Evolutionary conservation across 1,284 basidiomycete species (phyloP), one percentile per base, ranked within the genome.

Genomic region (Melanopsichium pennsylvanicum): DNA sequence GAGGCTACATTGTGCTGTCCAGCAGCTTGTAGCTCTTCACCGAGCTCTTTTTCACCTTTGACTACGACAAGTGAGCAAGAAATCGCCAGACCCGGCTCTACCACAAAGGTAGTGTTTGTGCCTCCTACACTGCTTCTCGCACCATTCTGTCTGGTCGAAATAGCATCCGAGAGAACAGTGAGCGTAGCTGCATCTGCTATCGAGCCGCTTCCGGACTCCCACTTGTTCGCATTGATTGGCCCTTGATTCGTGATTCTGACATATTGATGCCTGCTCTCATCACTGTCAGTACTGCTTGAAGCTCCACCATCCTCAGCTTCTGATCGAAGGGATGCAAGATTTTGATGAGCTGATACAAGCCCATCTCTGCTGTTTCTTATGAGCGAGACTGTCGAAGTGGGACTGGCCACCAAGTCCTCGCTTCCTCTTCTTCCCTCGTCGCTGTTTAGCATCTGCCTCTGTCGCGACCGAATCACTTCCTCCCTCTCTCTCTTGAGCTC

Each of bases 111-210:
- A 11, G 48, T 59, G 21, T 41, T 59, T 15, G 46, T 44, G 5
- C 37, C 42, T 5, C 45, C 46, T 9, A 41, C 43, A 22, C 19
- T 51, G 25, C 18, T 34, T 5, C 34, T 19, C 2, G 18, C n/a
- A 1, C 41, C 15, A 9, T 13, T 9, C 12, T 25, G 32, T 1
- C 0, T 23, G 27, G 6, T n/a, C 4, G 29, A 8, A 6, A 41
- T 18, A 12, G 41, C 48, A 13, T 52, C 22, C 11, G 52, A 52
- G n/a, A 58, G 46, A 4, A 56, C 52, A 9, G 49, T 46, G 35
- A 63, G 56, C 16, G 48, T 51, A 15, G 56, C 56, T 13, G 56
- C 52, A 25, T 59, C 43, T 4, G 40, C 49, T 12, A 52, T 47
- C 15, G 32, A 31, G 26, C 16, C 15, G 7, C 10, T 39, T 2